Evolutionary conservation across 768 basidiomycete species (phyloP).

Genomic region (Termitomyces sp.): DNA sequence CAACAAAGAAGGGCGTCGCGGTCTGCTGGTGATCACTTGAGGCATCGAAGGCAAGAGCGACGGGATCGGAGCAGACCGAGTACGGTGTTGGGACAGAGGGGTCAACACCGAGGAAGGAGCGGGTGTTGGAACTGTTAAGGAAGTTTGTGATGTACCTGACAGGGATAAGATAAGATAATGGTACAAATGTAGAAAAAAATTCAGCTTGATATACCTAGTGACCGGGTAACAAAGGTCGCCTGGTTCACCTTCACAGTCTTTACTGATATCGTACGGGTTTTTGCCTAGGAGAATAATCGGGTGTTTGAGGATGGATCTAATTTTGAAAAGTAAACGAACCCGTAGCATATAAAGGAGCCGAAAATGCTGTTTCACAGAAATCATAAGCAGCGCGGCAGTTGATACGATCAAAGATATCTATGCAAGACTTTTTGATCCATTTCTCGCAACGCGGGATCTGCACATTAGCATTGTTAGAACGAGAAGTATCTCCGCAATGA

Average conservation of each 20-base stretch:
- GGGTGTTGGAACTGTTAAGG: constrained; percentile 53
- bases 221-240: constrained; percentile 54
- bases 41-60: constrained; percentile 41
- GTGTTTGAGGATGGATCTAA: neutral
- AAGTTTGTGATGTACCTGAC: constrained; percentile 51
- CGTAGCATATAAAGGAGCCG: constrained; percentile 31
- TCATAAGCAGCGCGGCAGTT: constrained; percentile 54
- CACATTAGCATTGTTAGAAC: neutral
- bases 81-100: constrained; percentile 29
- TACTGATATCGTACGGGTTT: constrained; percentile 69
- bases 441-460: constrained; percentile 63
- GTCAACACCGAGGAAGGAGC: constrained; percentile 58
- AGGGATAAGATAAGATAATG: neutral
- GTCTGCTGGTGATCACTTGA: constrained; percentile 38
- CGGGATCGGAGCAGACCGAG: constrained; percentile 26
- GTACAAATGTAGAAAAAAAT: neutral
- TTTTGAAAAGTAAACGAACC: constrained; percentile 21
- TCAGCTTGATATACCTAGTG: constrained; percentile 22
- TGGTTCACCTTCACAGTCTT: constrained; percentile 46
- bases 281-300: constrained; percentile 20
- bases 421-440: constrained; percentile 48
- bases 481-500: neutral
- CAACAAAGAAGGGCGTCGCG: constrained; percentile 48
- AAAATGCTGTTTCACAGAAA: constrained; percentile 57
- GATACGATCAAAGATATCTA: constrained; percentile 59